Conservation (phyloP, 2,329 filamentous ascomycete species). For the Dactylonectria macrodidyma region DNA sequence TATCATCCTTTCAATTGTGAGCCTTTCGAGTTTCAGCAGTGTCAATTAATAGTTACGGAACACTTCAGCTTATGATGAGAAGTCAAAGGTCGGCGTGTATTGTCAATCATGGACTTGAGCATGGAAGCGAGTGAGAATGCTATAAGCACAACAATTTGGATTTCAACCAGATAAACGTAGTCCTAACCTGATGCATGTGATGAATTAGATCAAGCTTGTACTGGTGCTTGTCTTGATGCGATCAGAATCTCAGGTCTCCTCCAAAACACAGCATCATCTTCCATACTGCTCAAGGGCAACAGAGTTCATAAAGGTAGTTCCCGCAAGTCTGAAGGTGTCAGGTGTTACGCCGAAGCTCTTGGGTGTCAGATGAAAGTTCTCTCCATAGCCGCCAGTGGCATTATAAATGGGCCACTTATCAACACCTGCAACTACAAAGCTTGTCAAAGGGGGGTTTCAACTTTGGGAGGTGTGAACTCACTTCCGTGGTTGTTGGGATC, state of each 20-base stretch:
- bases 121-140: no score
- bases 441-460: not conserved
- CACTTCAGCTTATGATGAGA: no score
- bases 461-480: not conserved
- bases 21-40: no score
- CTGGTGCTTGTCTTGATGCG: not conserved
- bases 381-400: conserved; percentile 37
- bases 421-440: conserved; percentile 25
- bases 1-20: no score
- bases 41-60: no score
- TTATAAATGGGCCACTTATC: conserved; percentile 39
- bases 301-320: conserved; percentile 40
- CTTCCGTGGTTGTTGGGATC: conserved; percentile 56
- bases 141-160: no score
- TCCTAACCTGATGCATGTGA: no score
- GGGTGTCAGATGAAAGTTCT: conserved; percentile 43
- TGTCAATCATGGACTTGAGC: no score
- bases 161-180: no score
- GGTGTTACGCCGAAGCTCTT: conserved; percentile 34
- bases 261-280: conserved; percentile 6
- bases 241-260: not conserved
- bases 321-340: conserved; percentile 41
- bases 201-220: not conserved
- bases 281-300: conserved; percentile 38
- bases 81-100: no score